phyloP scores from a whole-genome alignment of 116 monocot genomes.

The Iris pallida region DNA sequence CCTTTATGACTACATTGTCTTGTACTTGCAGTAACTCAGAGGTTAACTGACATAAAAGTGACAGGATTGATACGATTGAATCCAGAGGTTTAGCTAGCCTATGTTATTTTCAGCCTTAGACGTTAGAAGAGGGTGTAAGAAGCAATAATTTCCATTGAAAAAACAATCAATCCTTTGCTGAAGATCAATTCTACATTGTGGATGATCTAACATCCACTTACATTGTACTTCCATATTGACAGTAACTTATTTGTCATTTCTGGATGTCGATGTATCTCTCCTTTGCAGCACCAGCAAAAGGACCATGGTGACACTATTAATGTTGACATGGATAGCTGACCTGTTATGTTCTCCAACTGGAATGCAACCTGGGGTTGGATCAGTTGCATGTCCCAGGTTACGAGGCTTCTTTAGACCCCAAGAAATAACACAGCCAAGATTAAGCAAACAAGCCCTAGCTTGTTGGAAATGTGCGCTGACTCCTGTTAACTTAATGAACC shows the following conservation, averaged over 20 bases:
- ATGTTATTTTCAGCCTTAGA: too few species aligned
- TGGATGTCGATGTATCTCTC: not conserved
- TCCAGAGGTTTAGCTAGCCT: too few species aligned
- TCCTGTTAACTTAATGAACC: not conserved
- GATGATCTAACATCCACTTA: not conserved
- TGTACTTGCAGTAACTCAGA: not conserved
- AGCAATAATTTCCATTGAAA: too few species aligned
- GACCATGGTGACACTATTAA: not conserved
- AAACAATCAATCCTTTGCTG: too few species aligned
- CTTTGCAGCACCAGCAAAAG: not conserved
- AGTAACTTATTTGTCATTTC: not conserved
- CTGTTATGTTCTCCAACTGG: not conserved
- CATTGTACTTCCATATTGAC: not conserved
- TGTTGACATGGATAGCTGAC: conserved; percentile 1
- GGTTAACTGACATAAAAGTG: not conserved
- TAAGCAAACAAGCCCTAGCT: not conserved
- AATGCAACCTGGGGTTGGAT: too few species aligned
- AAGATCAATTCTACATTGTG: not conserved
- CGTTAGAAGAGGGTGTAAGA: too few species aligned
- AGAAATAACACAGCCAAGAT: too few species aligned
- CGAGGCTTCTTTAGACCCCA: too few species aligned
- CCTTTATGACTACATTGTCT: not conserved
- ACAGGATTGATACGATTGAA: too few species aligned
- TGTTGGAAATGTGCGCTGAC: not conserved
- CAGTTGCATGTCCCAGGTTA: too few species aligned